phyloP scores from a whole-genome alignment of 345 rosid species.

The Melaleuca alternifolia region DNA sequence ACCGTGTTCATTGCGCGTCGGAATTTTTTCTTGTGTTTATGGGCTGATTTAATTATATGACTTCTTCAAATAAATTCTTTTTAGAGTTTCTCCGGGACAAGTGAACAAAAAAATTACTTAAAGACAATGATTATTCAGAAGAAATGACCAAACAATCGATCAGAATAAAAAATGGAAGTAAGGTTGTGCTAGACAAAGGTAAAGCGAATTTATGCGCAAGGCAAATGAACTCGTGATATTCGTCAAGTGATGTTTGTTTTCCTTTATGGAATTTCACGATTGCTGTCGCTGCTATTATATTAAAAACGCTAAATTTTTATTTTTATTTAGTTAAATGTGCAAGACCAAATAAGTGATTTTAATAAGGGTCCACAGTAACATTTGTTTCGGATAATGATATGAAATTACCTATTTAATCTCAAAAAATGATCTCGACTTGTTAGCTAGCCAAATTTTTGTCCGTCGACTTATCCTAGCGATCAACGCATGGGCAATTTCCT shows the following conservation, averaged over 20 bases:
- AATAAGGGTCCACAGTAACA: too few relatives aligned
- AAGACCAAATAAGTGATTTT: background rate
- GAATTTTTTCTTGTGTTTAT: background rate
- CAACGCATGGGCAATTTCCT: too few relatives aligned
- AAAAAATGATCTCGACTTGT: too few relatives aligned
- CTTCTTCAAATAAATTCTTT: background rate
- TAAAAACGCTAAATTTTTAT: background rate
- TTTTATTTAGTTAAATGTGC: rapidly evolving
- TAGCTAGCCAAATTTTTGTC: too few relatives aligned
- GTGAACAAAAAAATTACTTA: background rate
- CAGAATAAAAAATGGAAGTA: background rate
- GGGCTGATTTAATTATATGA: background rate
- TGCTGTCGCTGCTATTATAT: background rate
- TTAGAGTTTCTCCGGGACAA: background rate
- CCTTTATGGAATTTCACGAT: background rate
- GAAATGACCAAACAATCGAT: background rate
- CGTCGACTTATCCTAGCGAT: too few relatives aligned
- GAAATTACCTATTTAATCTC: too few relatives aligned
- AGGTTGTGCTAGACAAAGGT: background rate
- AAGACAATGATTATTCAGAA: background rate
- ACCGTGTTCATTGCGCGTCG: background rate
- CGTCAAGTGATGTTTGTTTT: background rate
- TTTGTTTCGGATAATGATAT: too few relatives aligned
- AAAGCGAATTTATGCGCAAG: background rate
- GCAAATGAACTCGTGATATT: background rate